Evolutionary conservation across 768 basidiomycete genomes (phyloP), one percentile per base, ranked within the genome.

Genomic region (Termitomyces sp.): DNA sequence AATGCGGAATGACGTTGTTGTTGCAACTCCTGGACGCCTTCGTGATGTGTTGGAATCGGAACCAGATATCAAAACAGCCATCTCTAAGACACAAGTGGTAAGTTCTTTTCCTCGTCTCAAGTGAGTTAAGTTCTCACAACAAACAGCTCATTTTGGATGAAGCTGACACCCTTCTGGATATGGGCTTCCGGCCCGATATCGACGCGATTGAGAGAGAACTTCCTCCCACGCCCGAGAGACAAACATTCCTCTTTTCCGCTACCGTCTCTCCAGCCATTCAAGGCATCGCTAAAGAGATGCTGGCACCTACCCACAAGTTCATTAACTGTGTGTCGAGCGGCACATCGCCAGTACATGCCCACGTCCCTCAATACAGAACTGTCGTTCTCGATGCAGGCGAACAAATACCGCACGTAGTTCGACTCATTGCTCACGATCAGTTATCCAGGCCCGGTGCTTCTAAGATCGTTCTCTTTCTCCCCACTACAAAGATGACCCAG

Each of bases 241-340:
- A 95, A 68, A 96, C 94, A 0, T 88, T 96, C 74, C 78, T 98
- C 56, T 95, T 96, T 74, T 93, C 91, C 14, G 94, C 95, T 24
- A 95, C 93, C 2, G 85, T 95, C 36, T 87, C 90, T 0, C 76
- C 71, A 4, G 79, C 80, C 4, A 88, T 97, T 60, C 84, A 82
- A 43, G 82, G 89, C 65, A 78, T 95, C 56, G 89, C 92, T 0
- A 74, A 79, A 4, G 71, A 76, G 20, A 78, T 82, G 22, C 73
- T 96, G 13, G 74, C 84, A 24, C 72, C 73, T 33, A 81, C 86
- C 57, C 85, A 93, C 70, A 67, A 70, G 43, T 91, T 86, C 71
- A 83, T 97, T 68, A 84, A 95, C 71, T 87, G 86, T 55, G 85
- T 89, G 9, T 72, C 82, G 4, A 76, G 79, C 4, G 82, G 84